Percentiles rank a stretch among this genome's conserved stretches.
Conservation (phyloP, 176 grass and related monocot species). For the Elaeis guineensis region DNA sequence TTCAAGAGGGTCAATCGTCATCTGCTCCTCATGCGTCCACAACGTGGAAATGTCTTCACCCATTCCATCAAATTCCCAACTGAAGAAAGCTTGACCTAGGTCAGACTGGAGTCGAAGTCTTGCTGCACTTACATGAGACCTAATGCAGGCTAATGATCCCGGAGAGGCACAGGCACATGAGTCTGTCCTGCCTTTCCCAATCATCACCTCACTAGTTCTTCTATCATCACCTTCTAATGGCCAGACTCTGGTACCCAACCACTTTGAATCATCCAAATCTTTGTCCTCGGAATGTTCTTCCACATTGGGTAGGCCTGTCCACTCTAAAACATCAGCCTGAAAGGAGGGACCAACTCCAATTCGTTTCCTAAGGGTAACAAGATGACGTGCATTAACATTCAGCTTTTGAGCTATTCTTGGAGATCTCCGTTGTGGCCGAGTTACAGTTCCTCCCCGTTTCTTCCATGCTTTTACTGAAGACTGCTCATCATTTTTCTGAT, state of each 20-base stretch:
- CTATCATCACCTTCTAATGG: conserved; percentile 32
- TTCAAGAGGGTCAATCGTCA: conserved; percentile 57
- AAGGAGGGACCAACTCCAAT: conserved; percentile 64
- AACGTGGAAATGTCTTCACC: conserved; percentile 58
- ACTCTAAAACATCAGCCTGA: conserved; percentile 71
- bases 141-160: conserved; percentile 58
- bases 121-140: conserved; percentile 45
- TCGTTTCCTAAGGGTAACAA: conserved; percentile 54
- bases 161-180: conserved; percentile 47
- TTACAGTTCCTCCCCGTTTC: background rate
- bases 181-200: conserved; percentile 38
- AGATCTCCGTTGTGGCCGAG: conserved; percentile 66
- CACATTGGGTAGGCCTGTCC: conserved; percentile 43
- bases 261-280: conserved; percentile 45
- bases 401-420: conserved; percentile 73
- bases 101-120: conserved; percentile 60
- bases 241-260: conserved; percentile 61
- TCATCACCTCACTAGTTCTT: conserved; percentile 14
- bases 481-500: conserved; percentile 3
- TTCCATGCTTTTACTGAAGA: conserved; percentile 26
- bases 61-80: conserved; percentile 69
- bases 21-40: conserved; percentile 46
- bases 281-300: conserved; percentile 40
- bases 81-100: conserved; percentile 62
- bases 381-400: conserved; percentile 46